Evolutionary conservation across 345 rosid genomes (phyloP), one percentile per base, ranked within the genome.

Genomic region (Populus davidiana): DNA sequence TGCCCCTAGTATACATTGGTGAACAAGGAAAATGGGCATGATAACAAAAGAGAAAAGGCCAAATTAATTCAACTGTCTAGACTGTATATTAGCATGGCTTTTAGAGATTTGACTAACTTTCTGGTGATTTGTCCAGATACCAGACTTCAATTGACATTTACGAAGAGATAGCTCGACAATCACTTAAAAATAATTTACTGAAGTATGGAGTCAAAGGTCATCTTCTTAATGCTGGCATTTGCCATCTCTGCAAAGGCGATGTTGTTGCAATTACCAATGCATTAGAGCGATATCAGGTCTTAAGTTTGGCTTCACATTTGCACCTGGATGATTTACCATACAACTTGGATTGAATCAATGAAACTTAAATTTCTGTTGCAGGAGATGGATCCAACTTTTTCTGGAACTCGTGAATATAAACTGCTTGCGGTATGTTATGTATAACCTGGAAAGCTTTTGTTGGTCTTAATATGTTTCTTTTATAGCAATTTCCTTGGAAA

Each of bases 181-280:
- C 97, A 16, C 92, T 92, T 74, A 85, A 80, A 67, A 92, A 85
- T 71, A 91, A 92, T 90, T 85, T 96, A 86, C 96, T 96, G 56
- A 95, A 93, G 81, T 93, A 95, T 81, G 98, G 98, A 84, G 99
- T 91, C 78, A 93, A 93, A 85, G 99, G 99, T 29, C 98, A 96
- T 87, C 92, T 96, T 84, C 94, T 96, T 72, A 96, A 89, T 86
- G 98, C 99, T 77, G 99, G 99, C 78, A 76, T 96, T 82, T 93
- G 98, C 85, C 97, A 93, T 78, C 93, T 96, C 73, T 93, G 98
- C 91, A 92, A 92, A 86, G 93, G 90, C 3, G 99, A 96, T 81
- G 86, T 87, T 76, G 92, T 93, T 89, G 89, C 98, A 78, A 89
- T 96, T 75, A 85, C 85, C 23, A 96, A 93, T 84, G 99, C 99